Conservation (phyloP, 169 alveolate species). For the Cyclospora cayetanensis region DNA sequence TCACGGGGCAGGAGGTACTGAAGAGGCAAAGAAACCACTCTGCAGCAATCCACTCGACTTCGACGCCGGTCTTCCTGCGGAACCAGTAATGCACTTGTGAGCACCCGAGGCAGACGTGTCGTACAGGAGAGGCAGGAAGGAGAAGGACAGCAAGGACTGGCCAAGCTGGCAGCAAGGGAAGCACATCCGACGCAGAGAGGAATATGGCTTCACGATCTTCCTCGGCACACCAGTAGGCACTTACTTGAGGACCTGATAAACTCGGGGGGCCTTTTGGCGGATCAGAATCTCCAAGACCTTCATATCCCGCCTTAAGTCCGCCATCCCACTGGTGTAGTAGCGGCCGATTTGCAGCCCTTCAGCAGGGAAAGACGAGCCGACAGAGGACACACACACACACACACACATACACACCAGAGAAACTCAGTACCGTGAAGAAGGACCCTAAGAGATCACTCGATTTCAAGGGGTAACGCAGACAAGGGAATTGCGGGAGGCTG, state of each 20-base stretch:
- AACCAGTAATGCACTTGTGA: not conserved
- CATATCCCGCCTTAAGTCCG: conserved; percentile 83
- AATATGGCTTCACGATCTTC: not conserved
- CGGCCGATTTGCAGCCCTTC: conserved; percentile 72
- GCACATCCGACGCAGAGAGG: not conserved
- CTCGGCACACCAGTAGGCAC: conserved; percentile 15
- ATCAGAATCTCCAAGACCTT: conserved; percentile 83
- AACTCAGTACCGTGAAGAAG: too few relatives aligned
- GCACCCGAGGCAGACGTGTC: too few relatives aligned
- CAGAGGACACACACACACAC: too few relatives aligned
- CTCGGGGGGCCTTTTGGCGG: conserved; percentile 77
- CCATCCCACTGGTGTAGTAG: conserved; percentile 86
- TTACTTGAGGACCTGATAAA: conserved; percentile 80
- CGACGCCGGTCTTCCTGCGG: conserved; percentile 81
- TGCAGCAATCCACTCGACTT: conserved; percentile 84
- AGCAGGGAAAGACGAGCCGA: too few relatives aligned
- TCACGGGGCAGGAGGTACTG: conserved; percentile 83
- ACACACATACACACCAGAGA: too few relatives aligned
- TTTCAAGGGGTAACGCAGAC: too few relatives aligned
- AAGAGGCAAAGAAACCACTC: conserved; percentile 88
- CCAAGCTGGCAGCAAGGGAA: not conserved
- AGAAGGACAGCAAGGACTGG: not conserved
- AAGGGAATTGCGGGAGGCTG: too few relatives aligned
- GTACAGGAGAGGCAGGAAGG: not conserved
- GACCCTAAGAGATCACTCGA: too few relatives aligned